Evolutionary conservation across 805 yeast species (phyloP), one percentile per base, ranked within the genome.

Genomic region (Dipodascus albidus): DNA sequence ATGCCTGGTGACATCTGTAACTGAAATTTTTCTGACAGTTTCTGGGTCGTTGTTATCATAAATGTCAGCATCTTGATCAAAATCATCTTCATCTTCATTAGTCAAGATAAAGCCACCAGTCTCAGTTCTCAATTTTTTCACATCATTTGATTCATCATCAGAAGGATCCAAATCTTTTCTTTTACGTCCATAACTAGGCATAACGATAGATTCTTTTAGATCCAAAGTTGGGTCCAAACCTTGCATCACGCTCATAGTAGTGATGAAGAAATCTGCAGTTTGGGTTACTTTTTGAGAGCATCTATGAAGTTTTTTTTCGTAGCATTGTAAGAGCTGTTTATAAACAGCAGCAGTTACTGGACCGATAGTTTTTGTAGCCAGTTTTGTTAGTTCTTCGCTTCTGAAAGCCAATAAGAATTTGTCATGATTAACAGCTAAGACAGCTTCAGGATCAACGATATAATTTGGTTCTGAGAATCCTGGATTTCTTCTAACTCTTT

Each of bases 301-400:
- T 8, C 65, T 56, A 31, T 62, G 60, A 2, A 76, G 50, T 70
- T 70, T 57, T 70, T 56, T 74, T 64, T 88, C 96, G 19, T 85
- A 72, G 42, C 76, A 63, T 17, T 67, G 59, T 54, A 93, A 74
- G 2, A 82, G 80, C 9, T 74, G 66, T 49, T 73, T 72, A 64
- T 86, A 91, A 9, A 93, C 74, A 48, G 73, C 67, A 0, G 93
- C 74, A 0, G 95, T 74, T 1, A 85, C 66, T 3, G 74, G 68
- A 2, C 98, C 98, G 31, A 89, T 67, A 52, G 87, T 75, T 49
- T 84, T 82, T 27, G 75, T 72, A 14, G 83, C 85, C 50, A 85
- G 74, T 33, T 78, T 78, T 0, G 73, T 78, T 15, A 93, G 72
- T 59, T 85, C 85, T 48, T 71, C 66, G 9, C 85, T 75, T 58